A percentile compares a stretch with the other conserved stretches of the same genome.
phyloP scores from a whole-genome alignment of 2,329 filamentous ascomycete genomes.

The Volutella citrinella region DNA sequence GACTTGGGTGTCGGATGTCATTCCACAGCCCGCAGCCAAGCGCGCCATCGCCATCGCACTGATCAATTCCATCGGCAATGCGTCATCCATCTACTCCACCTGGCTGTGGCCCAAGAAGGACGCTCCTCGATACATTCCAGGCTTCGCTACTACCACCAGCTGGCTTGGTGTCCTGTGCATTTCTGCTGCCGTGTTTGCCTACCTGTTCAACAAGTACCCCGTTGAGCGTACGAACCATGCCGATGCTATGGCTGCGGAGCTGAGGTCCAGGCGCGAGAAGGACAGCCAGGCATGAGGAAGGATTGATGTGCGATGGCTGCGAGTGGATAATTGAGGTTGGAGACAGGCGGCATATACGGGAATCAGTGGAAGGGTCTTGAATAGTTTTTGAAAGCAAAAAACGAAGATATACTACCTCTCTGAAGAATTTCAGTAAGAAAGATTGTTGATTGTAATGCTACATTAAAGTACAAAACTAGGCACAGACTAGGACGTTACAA shows the following conservation, averaged over 20 bases:
- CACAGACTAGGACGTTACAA: neutral
- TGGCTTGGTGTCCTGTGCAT: conserved; percentile 1
- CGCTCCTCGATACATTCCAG: conserved; percentile 6
- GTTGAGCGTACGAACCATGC: conserved; percentile 1
- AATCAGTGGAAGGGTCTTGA: too few species aligned
- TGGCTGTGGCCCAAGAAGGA: conserved; percentile 8
- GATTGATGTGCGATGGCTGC: too few species aligned
- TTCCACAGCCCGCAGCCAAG: conserved; percentile 1
- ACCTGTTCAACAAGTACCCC: conserved; percentile 2
- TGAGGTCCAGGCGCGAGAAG: too few species aligned
- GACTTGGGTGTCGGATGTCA: conserved; percentile 3
- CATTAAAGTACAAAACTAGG: neutral
- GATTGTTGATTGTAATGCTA: too few species aligned
- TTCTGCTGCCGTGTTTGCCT: neutral
- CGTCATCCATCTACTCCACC: conserved; percentile 5
- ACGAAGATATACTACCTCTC: too few species aligned
- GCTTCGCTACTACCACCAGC: conserved; percentile 5
- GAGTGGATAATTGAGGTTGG: too few species aligned
- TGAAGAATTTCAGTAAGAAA: too few species aligned
- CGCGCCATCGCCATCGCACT: conserved; percentile 1
- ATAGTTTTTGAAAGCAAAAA: too few species aligned
- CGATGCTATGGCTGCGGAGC: neutral
- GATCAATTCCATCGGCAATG: conserved; percentile 3
- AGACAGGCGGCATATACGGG: too few species aligned
- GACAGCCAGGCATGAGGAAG: too few species aligned